Conservation (phyloP, 495 filamentous ascomycete species). For the Geoglossum glabrum region DNA sequence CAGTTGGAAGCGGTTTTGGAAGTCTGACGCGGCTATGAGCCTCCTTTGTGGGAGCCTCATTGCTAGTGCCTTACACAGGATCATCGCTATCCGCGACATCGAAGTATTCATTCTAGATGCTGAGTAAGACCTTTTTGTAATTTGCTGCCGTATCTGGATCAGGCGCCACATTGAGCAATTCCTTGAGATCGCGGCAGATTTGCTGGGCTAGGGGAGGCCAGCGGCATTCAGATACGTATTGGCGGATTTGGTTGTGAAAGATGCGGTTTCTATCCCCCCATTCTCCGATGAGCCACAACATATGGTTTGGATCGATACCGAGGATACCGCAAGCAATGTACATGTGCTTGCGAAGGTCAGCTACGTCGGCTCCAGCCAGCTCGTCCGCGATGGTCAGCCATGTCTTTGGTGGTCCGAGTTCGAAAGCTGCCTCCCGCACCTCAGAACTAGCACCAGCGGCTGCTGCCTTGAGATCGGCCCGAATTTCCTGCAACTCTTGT, state of each 20-base stretch:
- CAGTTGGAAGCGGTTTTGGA: too few species aligned
- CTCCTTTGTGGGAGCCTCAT: too few species aligned
- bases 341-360: constrained; percentile 2
- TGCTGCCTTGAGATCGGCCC: constrained; percentile 6
- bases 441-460: neutral
- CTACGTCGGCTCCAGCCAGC: constrained; percentile 3
- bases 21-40: too few species aligned
- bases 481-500: constrained; percentile 3
- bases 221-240: constrained; percentile 6
- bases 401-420: neutral
- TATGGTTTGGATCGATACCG: constrained; percentile 4
- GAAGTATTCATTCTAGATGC: constrained; percentile 7
- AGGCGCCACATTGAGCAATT: constrained; percentile 7
- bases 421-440: neutral
- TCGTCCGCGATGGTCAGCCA: constrained; percentile 7
- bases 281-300: constrained; percentile 8
- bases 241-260: constrained; percentile 4
- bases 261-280: constrained; percentile 6
- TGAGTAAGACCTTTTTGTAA: constrained; percentile 7
- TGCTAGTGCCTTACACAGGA: too few species aligned
- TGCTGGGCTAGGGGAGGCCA: constrained; percentile 5
- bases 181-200: constrained; percentile 9
- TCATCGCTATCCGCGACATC: constrained; percentile 1
- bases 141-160: constrained; percentile 7
- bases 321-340: constrained; percentile 3